Base-by-base conservation (phyloP, 495 filamentous ascomycete genomes). In the Poronia punctata region DNA sequence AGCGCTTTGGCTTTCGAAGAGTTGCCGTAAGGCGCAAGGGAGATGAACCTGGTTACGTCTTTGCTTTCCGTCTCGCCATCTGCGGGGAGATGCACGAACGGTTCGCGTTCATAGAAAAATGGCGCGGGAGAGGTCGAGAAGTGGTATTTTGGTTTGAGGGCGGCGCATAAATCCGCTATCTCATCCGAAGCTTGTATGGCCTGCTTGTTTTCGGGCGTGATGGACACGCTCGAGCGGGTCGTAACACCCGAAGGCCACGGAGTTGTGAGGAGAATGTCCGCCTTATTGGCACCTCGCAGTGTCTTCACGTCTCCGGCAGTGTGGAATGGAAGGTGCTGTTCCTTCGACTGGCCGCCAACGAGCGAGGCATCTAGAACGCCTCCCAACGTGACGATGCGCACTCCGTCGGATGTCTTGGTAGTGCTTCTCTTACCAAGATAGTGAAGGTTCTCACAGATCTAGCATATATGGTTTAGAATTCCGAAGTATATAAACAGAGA, bases 41-140 rank as follows among this genome's bases (percentile, higher is more conserved):
- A 89, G 53, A 96, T 79, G 60, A 98, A 97, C 15, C 90, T 80
- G 3, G 89, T 95, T 3, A 93, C 61, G 6, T 66, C 64, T 4
- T 78, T 71, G 40, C 69, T 57, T n/a, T 64, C 59, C 9, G 53
- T 52, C 1, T 57, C 48, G 2, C 50, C 53, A 11, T 48, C 53
- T 10, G 48, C 43, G 0, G 50, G 27, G 20, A 55, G 53, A 53
- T 93, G 82, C 59, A 88, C 84, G 72, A 95, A 97, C 1, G 92
- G 89, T 57, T 95, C 92, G 14, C 92, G 79, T 64, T 96, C 90
- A 51, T 78, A 96, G 65, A 83, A 90, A 51, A 79, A 71, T 7
- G 67, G 49, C 25, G 30, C 55, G 6, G 75, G 69, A 0, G 86
- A 83, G 9, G 74, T 62, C 10, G 83, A 77, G 58, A 98, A 82